phyloP scores from a whole-genome alignment of 2,329 filamentous ascomycete species.

The Clonostachys rhizophaga region DNA sequence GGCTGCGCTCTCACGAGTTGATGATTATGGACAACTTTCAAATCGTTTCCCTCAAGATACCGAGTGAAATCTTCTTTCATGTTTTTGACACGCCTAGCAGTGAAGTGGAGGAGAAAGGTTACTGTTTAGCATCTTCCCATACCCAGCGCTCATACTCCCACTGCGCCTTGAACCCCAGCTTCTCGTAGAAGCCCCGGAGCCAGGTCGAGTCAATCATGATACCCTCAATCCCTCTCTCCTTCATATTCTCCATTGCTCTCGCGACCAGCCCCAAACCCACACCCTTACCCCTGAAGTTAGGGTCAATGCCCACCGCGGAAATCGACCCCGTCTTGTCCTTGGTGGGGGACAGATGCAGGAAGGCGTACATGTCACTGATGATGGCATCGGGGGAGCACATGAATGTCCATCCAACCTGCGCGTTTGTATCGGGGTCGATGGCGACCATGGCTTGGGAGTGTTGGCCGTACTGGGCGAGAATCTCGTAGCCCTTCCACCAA shows the following conservation, averaged over 20 bases:
- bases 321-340: constrained; percentile 11
- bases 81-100: too few species aligned
- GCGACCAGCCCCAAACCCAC: constrained; percentile 11
- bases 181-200: constrained; percentile 13
- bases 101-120: too few species aligned
- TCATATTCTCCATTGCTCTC: constrained; percentile 11
- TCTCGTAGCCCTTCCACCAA: constrained; percentile 9
- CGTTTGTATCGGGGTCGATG: constrained; percentile 12
- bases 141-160: constrained; percentile 11
- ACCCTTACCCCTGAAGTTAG: constrained; percentile 9
- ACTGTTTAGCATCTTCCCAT: too few species aligned
- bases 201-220: constrained; percentile 11
- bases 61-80: too few species aligned
- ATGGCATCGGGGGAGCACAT: constrained; percentile 9
- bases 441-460: constrained; percentile 12
- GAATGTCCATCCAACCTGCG: constrained; percentile 14
- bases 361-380: constrained; percentile 2
- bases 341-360: constrained; percentile 10
- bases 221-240: constrained; percentile 10
- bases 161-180: constrained; percentile 5
- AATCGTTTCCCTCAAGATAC: too few species aligned
- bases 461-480: constrained; percentile 7
- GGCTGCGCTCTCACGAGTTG: too few species aligned
- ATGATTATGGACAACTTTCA: too few species aligned
- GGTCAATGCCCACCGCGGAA: constrained; percentile 12